Percentiles rank a stretch among this genome's conserved stretches.
These are phyloP conservation scores for Arthrocladium fulminans DNA, from an alignment of 2,329 filamentous ascomycete species.

Conservation along the genomic window DNA sequence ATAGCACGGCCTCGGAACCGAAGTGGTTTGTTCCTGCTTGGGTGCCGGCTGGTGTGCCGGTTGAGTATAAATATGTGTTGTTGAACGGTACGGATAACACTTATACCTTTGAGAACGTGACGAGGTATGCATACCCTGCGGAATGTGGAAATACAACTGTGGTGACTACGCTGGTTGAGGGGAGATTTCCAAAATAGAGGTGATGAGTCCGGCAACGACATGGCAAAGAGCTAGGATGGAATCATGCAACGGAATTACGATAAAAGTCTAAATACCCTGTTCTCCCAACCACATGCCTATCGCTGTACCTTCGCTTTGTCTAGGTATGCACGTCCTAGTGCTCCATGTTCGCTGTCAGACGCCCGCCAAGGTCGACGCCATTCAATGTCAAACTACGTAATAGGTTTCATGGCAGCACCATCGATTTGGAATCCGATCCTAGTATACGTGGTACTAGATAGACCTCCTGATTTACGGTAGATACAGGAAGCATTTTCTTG, in stretches of 20 bases:
- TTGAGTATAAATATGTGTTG: conserved; percentile 63
- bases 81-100: conserved; percentile 33
- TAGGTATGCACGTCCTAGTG: too few species aligned
- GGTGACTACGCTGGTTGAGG: not conserved
- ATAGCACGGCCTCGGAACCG: conserved; percentile 11
- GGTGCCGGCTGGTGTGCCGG: conserved; percentile 46
- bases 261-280: not conserved
- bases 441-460: too few species aligned
- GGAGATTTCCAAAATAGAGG: not conserved
- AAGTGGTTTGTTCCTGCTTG: conserved; percentile 51
- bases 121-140: not conserved
- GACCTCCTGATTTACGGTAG: too few species aligned
- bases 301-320: too few species aligned
- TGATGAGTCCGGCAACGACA: too few species aligned
- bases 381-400: too few species aligned
- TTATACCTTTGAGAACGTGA: conserved; percentile 13
- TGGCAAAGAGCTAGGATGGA: not conserved
- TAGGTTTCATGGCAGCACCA: too few species aligned
- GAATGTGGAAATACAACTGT: conserved; percentile 4
- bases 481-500: too few species aligned
- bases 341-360: too few species aligned
- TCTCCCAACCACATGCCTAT: too few species aligned
- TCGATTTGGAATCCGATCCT: too few species aligned
- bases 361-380: too few species aligned
- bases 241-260: not conserved